Percentiles rank a stretch among this genome's conserved stretches.
phyloP scores from a whole-genome alignment of 441 rosid genomes.

The Adansonia grandidieri region DNA sequence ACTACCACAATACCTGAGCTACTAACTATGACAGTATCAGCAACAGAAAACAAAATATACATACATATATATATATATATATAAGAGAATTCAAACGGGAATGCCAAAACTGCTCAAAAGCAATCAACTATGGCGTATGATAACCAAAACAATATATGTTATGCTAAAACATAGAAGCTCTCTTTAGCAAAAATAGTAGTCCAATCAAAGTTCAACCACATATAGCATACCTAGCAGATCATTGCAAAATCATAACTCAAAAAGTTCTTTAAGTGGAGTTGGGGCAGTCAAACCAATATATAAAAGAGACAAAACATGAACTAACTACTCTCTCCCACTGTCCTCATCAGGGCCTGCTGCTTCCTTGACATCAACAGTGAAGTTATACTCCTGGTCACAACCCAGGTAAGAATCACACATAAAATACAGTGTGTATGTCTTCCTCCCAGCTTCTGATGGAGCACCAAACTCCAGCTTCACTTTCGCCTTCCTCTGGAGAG shows the following conservation, averaged over 20 bases:
- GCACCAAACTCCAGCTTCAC: slow-evolving; percentile 80
- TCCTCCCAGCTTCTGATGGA: slow-evolving; percentile 71
- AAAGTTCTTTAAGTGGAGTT: neutral
- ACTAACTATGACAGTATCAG: no score
- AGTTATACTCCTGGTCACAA: slow-evolving; percentile 82
- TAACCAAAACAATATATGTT: neutral
- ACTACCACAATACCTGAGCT: no score
- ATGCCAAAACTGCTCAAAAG: no score
- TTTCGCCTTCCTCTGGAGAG: slow-evolving; percentile 78
- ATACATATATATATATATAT: no score
- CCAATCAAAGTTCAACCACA: neutral
- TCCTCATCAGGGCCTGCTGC: slow-evolving; percentile 53
- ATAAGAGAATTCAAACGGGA: no score
- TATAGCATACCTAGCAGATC: neutral
- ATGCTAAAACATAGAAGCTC: no score
- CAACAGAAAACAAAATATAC: no score
- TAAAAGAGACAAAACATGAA: neutral
- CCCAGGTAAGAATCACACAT: slow-evolving; percentile 95
- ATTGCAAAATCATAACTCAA: neutral
- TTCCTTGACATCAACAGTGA: slow-evolving; percentile 65
- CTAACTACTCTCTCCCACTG: slow-evolving; percentile 32
- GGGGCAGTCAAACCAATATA: neutral
- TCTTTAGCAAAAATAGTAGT: no score
- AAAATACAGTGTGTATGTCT: slow-evolving; percentile 65
- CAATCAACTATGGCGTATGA: neutral